These are phyloP conservation scores for Escallonia herrerae DNA, from an alignment of 129 eudicot species.

Conservation along the genomic window DNA sequence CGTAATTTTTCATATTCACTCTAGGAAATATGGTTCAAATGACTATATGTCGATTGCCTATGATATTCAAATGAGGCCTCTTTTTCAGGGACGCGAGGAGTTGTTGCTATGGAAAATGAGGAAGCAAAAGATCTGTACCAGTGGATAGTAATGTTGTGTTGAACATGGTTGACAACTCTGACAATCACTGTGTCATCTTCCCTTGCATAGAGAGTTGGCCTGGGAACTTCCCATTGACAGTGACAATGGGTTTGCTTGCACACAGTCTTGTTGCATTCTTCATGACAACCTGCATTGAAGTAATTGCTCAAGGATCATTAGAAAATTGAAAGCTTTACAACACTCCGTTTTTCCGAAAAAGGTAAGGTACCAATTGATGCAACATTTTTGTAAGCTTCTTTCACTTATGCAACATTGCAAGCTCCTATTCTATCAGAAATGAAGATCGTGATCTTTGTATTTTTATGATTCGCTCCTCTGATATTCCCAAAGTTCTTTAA, in stretches of 20 bases:
- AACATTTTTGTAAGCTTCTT: too few relatives aligned
- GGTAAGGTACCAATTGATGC: background rate
- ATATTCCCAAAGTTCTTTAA: too few relatives aligned
- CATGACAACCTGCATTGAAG: constrained; percentile 49
- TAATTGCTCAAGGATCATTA: background rate
- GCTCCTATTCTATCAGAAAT: too few relatives aligned
- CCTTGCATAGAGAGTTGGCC: constrained; percentile 78
- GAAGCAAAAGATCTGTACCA: constrained; percentile 28
- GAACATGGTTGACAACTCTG: constrained; percentile 50
- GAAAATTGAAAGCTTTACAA: background rate
- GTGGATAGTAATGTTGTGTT: constrained; percentile 65
- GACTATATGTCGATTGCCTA: too few relatives aligned
- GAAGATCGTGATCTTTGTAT: too few relatives aligned
- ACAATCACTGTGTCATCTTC: constrained; percentile 64
- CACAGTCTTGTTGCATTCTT: constrained; percentile 58
- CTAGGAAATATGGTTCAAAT: background rate
- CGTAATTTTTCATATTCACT: background rate
- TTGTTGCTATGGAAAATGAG: too few relatives aligned
- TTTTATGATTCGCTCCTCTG: too few relatives aligned
- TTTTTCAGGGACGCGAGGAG: too few relatives aligned
- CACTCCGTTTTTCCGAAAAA: background rate
- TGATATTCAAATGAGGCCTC: too few relatives aligned
- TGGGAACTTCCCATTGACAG: constrained; percentile 68
- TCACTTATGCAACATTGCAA: too few relatives aligned
- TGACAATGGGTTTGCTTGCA: constrained; percentile 63